Percentiles rank a stretch among this genome's conserved stretches.
Conservation (phyloP, 2,329 filamentous ascomycete species). For the Cytospora leucostoma region DNA sequence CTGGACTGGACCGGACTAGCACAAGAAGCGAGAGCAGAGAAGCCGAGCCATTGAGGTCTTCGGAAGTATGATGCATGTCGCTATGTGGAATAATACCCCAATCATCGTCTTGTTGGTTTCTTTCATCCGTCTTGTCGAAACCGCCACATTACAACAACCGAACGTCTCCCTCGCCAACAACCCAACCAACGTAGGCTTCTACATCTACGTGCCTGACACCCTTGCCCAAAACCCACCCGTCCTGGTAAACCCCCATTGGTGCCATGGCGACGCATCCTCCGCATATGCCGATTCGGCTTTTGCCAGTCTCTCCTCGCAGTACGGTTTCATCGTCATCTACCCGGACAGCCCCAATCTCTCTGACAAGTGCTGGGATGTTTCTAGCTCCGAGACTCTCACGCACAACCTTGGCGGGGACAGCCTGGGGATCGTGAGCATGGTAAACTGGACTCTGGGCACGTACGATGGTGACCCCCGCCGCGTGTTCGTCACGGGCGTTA, state of each 20-base stretch:
- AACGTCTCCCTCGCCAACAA: constrained; percentile 45
- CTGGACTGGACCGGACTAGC: not conserved
- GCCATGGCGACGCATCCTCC: constrained; percentile 53
- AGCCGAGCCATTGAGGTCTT: not conserved
- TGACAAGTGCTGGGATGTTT: constrained; percentile 61
- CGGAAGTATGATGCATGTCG: not conserved
- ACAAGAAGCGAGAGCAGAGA: not conserved
- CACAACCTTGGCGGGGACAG: constrained; percentile 55
- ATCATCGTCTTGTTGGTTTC: constrained; percentile 3
- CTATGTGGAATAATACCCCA: not conserved
- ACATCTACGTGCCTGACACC: constrained; percentile 50
- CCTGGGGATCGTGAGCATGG: constrained; percentile 56
- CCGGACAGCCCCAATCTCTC: constrained; percentile 41
- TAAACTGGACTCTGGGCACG: constrained; percentile 48
- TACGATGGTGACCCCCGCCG: constrained; percentile 49
- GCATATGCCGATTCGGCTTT: constrained; percentile 55
- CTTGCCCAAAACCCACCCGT: constrained; percentile 49
- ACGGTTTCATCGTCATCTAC: constrained; percentile 55
- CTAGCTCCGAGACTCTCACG: constrained; percentile 48
- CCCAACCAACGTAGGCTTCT: constrained; percentile 53
- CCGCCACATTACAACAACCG: constrained; percentile 35
- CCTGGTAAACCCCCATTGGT: constrained; percentile 60
- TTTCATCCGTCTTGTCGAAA: not conserved
- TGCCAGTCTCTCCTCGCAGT: constrained; percentile 51
- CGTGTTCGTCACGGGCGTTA: constrained; percentile 54